These are phyloP conservation scores for Beverwykella pulmonaria DNA, from an alignment of 495 filamentous ascomycete genomes.

Conservation along the genomic window DNA sequence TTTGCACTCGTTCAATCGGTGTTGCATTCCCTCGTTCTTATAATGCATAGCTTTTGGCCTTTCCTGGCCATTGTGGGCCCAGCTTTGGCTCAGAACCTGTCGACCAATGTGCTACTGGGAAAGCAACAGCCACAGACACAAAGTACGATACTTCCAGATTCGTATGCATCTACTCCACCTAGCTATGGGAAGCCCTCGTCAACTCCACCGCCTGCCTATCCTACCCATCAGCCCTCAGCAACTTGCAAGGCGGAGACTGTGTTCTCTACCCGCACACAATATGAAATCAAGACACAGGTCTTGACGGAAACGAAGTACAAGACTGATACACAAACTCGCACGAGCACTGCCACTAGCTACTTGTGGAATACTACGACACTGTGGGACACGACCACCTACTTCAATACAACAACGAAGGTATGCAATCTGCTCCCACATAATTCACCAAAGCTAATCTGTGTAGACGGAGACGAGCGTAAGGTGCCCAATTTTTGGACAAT, in stretches of 20 bases:
- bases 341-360: background rate
- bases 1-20: constrained; percentile 30
- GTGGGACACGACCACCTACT: constrained; percentile 12
- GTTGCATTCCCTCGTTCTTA: constrained; percentile 31
- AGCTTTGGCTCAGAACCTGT: constrained; percentile 10
- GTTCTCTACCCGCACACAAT: background rate
- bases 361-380: constrained; percentile 21
- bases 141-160: background rate
- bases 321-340: background rate
- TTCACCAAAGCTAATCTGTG: background rate
- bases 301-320: background rate
- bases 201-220: too few species aligned
- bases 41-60: constrained; percentile 25
- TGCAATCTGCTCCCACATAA: background rate
- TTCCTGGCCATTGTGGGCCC: constrained; percentile 23
- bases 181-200: too few species aligned
- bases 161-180: too few species aligned
- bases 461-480: constrained; percentile 9
- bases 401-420: constrained; percentile 1
- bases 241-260: too few species aligned
- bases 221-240: too few species aligned
- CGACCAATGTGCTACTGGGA: background rate
- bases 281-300: background rate
- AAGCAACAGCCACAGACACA: background rate
- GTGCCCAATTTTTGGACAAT: background rate